Evolutionary conservation across 495 filamentous ascomycete genomes (phyloP).

Genomic region (Penicillium maclennaniae): DNA sequence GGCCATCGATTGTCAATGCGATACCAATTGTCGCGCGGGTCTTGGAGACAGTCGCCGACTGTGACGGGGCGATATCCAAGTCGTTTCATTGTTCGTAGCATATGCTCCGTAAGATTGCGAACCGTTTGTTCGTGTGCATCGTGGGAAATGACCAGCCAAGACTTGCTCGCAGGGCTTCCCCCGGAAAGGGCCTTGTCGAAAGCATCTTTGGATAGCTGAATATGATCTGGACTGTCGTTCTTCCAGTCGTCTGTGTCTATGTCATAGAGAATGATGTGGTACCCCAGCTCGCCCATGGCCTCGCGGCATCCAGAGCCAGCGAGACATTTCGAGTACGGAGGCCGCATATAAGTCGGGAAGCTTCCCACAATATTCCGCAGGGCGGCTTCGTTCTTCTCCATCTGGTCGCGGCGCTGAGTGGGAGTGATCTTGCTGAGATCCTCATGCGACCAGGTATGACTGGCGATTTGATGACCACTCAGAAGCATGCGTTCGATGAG

Average conservation of each 20-base stretch:
- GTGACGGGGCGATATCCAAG: conserved; percentile 67
- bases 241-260: conserved; percentile 78
- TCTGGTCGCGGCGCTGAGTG: conserved; percentile 58
- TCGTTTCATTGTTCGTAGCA: conserved; percentile 54
- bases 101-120: conserved; percentile 71
- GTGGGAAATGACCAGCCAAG: conserved; percentile 69
- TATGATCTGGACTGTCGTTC: conserved; percentile 53
- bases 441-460: conserved; percentile 82
- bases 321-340: conserved; percentile 72
- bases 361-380: conserved; percentile 73
- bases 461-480: conserved; percentile 77
- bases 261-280: conserved; percentile 72
- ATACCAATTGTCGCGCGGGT: conserved; percentile 70
- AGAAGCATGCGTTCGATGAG: conserved; percentile 66
- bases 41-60: conserved; percentile 72
- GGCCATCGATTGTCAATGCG: conserved; percentile 34
- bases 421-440: conserved; percentile 59
- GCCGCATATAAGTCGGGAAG: conserved; percentile 83
- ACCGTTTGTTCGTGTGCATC: conserved; percentile 77
- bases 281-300: conserved; percentile 63
- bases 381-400: conserved; percentile 76
- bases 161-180: conserved; percentile 39
- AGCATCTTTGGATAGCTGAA: conserved; percentile 70
- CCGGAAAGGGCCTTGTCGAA: conserved; percentile 53
- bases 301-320: conserved; percentile 52